Evolutionary conservation across 208 protist genomes (phyloP), one percentile per base, ranked within the genome.

Genomic region (Acanthamoeba quina): DNA sequence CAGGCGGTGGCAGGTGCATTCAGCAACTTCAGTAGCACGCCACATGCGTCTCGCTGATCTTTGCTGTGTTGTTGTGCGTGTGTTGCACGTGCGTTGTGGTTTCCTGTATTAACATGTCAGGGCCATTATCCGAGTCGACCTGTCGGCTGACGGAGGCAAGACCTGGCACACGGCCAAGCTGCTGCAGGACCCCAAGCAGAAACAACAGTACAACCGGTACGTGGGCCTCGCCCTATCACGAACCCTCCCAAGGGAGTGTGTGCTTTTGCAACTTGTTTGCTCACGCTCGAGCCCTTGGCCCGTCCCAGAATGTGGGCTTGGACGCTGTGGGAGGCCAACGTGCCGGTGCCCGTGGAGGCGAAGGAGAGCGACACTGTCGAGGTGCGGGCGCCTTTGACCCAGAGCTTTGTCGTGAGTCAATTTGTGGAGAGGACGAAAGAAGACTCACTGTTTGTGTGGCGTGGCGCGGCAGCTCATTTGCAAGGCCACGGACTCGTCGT

Each of bases 131-230:
- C 95, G 98, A 21, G 98, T 98, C 7, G 98, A 98, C 80, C 95
- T 98, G 15, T 98, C 97, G 44, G 92, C 93, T 24, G 98, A 98
- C 94, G 96, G 95, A 72, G 98, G 98, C 29, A 90, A 96, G 34
- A 97, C 96, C 11, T 98, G 98, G 96, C 52, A 92, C 96, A 10
- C 96, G 85, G 89, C 95, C 34, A 11, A 96, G 92, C 70, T 95
- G 66, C 94, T 88, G 62, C 86, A 85, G n/a, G 94, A 94, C 49
- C 7, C 68, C 34, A 86, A 94, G 3, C 47, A 86, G 49, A 31
- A 76, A 29, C 5, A 93, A 66, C 68, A 76, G 31, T 93, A 93
- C 89, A 93, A 93, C 52, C 21, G 89, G 89, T 93, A 86, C 21
- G 52, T 21, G 29, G 19, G 15, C 68, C 2, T 5, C 47, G 68